phyloP scores from a whole-genome alignment of 345 rosid genomes.

The Hibiscus tridactylites region DNA sequence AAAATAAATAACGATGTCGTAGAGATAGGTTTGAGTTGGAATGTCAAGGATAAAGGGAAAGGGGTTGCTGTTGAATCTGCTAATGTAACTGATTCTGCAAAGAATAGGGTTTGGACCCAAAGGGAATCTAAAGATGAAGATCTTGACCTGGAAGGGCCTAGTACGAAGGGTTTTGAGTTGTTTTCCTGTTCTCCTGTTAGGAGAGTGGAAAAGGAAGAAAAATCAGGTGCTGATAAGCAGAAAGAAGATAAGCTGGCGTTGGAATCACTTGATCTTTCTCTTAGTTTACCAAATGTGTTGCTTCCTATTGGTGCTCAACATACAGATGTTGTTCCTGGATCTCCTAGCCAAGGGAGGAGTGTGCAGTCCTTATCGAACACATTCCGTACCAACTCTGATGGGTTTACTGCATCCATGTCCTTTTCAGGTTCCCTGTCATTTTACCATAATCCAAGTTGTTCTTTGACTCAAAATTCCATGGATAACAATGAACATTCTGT shows the following conservation, averaged over 20 bases:
- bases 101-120: constrained; percentile 33
- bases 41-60: constrained; percentile 58
- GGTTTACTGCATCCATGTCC: background rate
- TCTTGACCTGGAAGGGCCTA: constrained; percentile 67
- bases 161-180: constrained; percentile 40
- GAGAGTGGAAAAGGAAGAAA: constrained; percentile 27
- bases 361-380: background rate
- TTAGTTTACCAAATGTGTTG: background rate
- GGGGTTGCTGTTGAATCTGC: constrained; percentile 38
- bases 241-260: background rate
- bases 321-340: background rate
- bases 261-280: background rate
- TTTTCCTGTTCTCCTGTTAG: constrained; percentile 41
- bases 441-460: background rate
- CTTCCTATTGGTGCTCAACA: background rate
- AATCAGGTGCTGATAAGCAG: background rate
- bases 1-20: constrained; percentile 19
- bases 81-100: constrained; percentile 24
- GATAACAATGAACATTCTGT: background rate
- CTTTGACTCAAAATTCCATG: background rate
- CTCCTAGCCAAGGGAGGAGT: background rate
- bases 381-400: background rate
- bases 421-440: background rate
- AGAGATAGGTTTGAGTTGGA: constrained; percentile 25
- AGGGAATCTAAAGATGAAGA: constrained; percentile 36